Conservation (phyloP, 1,139 yeast genomes). For the Tardiomyces blankii region DNA sequence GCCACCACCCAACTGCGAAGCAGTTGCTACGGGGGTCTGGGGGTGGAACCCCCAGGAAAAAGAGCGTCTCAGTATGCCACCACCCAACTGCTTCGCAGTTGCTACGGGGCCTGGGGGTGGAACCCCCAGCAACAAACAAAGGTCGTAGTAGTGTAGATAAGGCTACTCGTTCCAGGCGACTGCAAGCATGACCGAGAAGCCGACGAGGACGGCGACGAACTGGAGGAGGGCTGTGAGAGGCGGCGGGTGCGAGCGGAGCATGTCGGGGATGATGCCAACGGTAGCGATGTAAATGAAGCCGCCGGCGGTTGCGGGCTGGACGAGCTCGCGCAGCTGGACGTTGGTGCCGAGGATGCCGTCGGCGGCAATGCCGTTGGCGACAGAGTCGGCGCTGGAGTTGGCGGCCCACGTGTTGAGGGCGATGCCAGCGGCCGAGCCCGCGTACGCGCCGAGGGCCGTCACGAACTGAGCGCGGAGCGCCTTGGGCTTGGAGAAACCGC, state of each 20-base stretch:
- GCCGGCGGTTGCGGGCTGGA: conserved; percentile 64
- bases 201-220: conserved; percentile 34
- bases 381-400: conserved; percentile 3
- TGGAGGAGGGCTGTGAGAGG: conserved; percentile 31
- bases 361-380: conserved; percentile 4
- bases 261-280: conserved; percentile 55
- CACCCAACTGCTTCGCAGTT: no score
- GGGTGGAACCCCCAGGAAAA: no score
- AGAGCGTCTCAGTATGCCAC: no score
- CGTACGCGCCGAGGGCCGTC: conserved; percentile 49
- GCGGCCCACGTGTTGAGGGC: conserved; percentile 29
- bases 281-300: conserved; percentile 58
- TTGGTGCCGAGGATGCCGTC: conserved; percentile 39
- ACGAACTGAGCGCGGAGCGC: conserved; percentile 54
- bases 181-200: conserved; percentile 39
- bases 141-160: no score
- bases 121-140: no score
- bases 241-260: conserved; percentile 31
- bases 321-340: conserved; percentile 37
- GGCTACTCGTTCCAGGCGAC: neutral
- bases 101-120: no score
- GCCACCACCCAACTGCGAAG: no score
- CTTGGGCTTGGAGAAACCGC: conserved; percentile 49
- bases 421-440: conserved; percentile 55
- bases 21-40: no score